Conservation (phyloP, 2,329 filamentous ascomycete genomes). For the Fusarium pseudograminearum region DNA sequence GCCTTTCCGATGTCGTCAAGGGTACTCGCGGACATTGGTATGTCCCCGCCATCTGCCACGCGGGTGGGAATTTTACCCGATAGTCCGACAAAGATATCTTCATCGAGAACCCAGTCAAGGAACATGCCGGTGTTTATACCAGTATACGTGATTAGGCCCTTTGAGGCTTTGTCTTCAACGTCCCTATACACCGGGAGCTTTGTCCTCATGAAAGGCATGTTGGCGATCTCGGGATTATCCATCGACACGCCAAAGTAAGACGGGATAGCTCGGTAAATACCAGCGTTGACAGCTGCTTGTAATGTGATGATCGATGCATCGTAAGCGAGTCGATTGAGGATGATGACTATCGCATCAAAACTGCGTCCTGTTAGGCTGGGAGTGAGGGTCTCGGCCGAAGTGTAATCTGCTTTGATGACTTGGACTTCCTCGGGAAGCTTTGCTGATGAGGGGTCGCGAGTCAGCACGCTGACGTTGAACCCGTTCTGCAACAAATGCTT, state of each 20-base stretch:
- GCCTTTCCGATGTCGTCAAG: conserved; percentile 9
- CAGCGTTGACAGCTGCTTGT: conserved; percentile 7
- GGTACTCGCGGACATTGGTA: background rate
- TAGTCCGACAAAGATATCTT: conserved; percentile 6
- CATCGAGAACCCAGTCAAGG: conserved; percentile 11
- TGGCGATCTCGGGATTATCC: background rate
- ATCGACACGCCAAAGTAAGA: conserved; percentile 12
- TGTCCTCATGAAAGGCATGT: conserved; percentile 13
- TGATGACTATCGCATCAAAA: conserved; percentile 17
- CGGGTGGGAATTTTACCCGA: background rate
- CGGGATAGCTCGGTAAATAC: background rate
- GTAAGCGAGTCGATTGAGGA: conserved; percentile 8
- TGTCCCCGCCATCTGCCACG: background rate
- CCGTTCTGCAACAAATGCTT: background rate
- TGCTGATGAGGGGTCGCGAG: background rate
- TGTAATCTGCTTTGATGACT: conserved; percentile 4
- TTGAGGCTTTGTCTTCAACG: background rate
- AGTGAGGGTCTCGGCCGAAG: background rate
- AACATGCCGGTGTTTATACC: conserved; percentile 22
- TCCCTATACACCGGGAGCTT: conserved; percentile 9
- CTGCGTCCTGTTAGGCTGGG: background rate
- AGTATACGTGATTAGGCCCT: conserved; percentile 5
- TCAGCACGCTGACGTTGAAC: conserved; percentile 15
- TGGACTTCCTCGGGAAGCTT: background rate
- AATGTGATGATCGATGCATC: background rate